Conservation (phyloP, 257 asterid species). For the Solanum pimpinellifolium region DNA sequence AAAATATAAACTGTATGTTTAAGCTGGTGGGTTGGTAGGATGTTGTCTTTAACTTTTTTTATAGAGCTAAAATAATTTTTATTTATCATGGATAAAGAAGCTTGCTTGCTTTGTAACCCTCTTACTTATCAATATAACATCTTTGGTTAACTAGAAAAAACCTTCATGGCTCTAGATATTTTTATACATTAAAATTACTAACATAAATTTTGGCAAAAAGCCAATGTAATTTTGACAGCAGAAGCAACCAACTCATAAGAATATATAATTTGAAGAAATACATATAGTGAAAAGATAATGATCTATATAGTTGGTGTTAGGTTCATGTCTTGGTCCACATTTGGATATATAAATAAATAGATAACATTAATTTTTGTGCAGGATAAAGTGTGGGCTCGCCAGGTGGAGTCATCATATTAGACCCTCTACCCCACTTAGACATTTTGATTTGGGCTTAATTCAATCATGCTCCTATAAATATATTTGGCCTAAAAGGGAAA, state of each 20-base stretch:
- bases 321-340: slow-evolving; percentile 2
- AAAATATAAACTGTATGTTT: not conserved
- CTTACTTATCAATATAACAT: not conserved
- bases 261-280: not conserved
- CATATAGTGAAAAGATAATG: not conserved
- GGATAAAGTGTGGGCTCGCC: not conserved
- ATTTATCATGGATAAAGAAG: not conserved
- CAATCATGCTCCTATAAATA: not conserved
- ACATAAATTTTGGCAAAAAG: not conserved
- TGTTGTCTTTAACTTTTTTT: not conserved
- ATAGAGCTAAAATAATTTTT: slow-evolving; percentile 6
- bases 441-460: not conserved
- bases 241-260: not conserved
- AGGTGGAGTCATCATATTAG: not conserved
- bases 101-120: not conserved
- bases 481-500: not conserved
- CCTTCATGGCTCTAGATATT: not conserved
- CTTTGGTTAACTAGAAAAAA: not conserved
- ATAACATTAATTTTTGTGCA: not conserved
- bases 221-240: not conserved
- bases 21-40: not conserved
- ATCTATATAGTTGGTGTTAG: slow-evolving; percentile 7
- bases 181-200: not conserved
- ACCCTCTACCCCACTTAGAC: not conserved
- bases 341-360: not conserved